Conservation (phyloP, 441 rosid genomes). For the Corymbia calophylla region DNA sequence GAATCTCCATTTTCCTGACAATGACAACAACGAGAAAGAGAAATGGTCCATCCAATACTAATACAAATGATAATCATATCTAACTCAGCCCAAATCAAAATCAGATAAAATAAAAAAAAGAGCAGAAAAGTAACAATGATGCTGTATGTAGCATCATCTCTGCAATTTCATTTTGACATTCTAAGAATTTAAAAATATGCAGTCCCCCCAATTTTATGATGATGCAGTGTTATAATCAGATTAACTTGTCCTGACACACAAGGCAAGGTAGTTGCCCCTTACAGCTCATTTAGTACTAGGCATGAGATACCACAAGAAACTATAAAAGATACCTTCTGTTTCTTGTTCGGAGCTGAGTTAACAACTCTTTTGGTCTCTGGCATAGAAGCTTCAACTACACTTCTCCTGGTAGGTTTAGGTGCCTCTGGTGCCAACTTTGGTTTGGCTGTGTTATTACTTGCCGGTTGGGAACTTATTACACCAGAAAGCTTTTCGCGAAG, state of each 20-base stretch:
- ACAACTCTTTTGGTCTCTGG: slow-evolving; percentile 48
- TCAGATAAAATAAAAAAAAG: neutral
- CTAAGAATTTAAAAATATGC: neutral
- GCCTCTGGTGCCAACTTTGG: slow-evolving; percentile 44
- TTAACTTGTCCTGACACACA: neutral
- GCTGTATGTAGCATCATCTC: neutral
- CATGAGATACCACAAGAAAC: neutral
- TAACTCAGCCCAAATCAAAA: neutral
- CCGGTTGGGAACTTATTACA: slow-evolving; percentile 46
- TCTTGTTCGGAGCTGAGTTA: slow-evolving; percentile 40
- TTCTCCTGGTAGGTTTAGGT: slow-evolving; percentile 53
- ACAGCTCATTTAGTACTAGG: neutral
- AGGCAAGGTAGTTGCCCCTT: neutral
- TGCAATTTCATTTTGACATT: neutral
- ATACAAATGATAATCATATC: neutral
- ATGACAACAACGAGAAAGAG: neutral
- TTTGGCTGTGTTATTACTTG: slow-evolving; percentile 40
- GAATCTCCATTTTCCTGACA: neutral
- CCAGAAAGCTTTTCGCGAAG: slow-evolving; percentile 93
- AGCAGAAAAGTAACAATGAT: neutral
- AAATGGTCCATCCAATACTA: neutral
- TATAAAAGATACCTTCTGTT: slow-evolving; percentile 41
- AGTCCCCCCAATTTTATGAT: neutral
- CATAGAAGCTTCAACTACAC: slow-evolving; percentile 44
- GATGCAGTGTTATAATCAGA: neutral